Evolutionary conservation across 306 rosid genomes (phyloP).

Genomic region (Casuarina cunninghamiana): DNA sequence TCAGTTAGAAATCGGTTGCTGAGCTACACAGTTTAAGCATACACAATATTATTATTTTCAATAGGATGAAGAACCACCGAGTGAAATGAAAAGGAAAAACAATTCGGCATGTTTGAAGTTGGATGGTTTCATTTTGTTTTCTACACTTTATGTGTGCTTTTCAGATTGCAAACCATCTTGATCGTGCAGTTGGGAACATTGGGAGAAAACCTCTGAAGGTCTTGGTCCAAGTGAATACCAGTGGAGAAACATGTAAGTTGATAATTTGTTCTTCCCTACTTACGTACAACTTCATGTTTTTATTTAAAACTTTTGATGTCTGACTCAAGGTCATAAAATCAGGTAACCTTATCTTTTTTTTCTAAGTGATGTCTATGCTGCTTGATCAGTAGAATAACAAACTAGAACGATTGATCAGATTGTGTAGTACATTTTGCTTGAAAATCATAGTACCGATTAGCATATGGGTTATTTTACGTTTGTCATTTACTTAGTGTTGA

Average conservation of each 20-base stretch:
- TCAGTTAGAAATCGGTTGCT: slow-evolving; percentile 3
- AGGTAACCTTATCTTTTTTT: not conserved
- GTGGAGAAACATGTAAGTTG: slow-evolving; percentile 86
- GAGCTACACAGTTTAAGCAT: not conserved
- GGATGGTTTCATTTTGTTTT: not conserved
- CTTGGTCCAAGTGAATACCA: slow-evolving; percentile 90
- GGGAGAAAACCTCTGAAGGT: slow-evolving; percentile 86
- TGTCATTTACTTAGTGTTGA: not conserved
- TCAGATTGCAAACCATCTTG: slow-evolving; percentile 83
- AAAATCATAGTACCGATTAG: slow-evolving; percentile 1
- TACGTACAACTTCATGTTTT: slow-evolving; percentile 11
- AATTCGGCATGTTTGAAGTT: not conserved
- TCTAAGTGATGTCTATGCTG: not conserved
- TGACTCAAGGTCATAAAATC: not conserved
- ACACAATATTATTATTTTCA: not conserved
- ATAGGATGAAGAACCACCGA: not conserved
- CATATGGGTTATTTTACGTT: not conserved
- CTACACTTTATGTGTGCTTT: not conserved
- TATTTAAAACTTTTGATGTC: not conserved
- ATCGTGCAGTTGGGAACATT: slow-evolving; percentile 59
- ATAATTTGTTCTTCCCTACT: not conserved
- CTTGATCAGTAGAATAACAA: not conserved
- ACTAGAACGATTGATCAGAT: not conserved
- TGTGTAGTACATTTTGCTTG: not conserved
- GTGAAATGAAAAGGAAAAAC: not conserved